Base-by-base conservation (phyloP, 2,329 filamentous ascomycete species). In the Diaporthe sp. region DNA sequence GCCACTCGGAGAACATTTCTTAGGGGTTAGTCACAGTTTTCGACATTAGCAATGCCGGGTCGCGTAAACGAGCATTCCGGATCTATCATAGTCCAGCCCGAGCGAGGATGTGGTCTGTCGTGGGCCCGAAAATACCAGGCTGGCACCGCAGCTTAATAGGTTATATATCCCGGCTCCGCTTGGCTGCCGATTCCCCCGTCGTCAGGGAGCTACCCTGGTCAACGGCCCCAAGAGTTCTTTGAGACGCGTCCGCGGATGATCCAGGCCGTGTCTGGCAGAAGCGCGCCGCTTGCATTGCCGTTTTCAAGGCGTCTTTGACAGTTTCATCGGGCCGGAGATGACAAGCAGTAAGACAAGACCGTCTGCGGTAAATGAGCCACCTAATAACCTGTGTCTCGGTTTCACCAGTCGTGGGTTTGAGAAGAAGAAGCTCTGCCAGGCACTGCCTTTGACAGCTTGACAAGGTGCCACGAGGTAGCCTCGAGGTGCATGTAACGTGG, bases 211-310 rank as follows among this genome's bases (percentile, higher is more conserved):
- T 68, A 51, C 65, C 65, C 44, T 68, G 65, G 31, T 65, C 46
- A 28, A 19, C 31, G 34, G 65, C 31, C 19, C 31, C 65, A 53
- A 68, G 46, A 55, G 25, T 68, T 39, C 28, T 34, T 28, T 51
- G 46, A 68, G 65, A 68, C 65, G 46, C 65, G 65, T 55, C 34
- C 65, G 65, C 65, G 46, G 46, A 68, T 31, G 42, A 68, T 68
- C n/a, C 31, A 68, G 31, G 65, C 46, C 61, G 39, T 46, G 42
- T 31, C 42, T 49, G 61, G 42, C 42, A n/a, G 61, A 31, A n/a
- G 61, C 42, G 25, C 25, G 25, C 61, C 46, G 46, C 46, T 53
- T 42, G 46, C 46, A 37, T 53, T 68, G 34, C 65, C 46, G 46
- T 22, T 68, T 53, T 53, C 46, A 37, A 37, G 46, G 8, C 31